Percentiles rank a stretch among this genome's conserved stretches.
phyloP scores from a whole-genome alignment of 2,329 filamentous ascomycete species.

The Amylocarpus encephaloides region DNA sequence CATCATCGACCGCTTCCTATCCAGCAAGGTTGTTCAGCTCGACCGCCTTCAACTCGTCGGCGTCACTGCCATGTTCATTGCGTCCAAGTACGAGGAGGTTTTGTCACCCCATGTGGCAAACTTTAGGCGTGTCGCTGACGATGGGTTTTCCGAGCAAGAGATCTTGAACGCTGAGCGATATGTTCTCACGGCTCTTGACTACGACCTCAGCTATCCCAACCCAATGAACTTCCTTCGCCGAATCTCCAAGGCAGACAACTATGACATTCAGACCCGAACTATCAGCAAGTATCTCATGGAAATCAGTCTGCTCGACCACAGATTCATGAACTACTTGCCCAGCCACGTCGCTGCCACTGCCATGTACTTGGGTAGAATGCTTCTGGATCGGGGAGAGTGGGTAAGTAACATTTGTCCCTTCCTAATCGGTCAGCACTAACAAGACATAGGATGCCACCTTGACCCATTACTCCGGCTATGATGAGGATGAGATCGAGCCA shows the following conservation, averaged over 20 bases:
- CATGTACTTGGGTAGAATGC: conserved; percentile 90
- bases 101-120: conserved; percentile 94
- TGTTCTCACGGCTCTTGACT: conserved; percentile 83
- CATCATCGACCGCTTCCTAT: conserved; percentile 96
- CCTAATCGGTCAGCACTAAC: conserved; percentile 23
- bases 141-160: conserved; percentile 91
- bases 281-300: conserved; percentile 97
- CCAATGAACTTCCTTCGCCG: conserved; percentile 99
- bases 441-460: conserved; percentile 67
- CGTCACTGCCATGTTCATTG: conserved; percentile 98
- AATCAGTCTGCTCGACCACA: conserved; percentile 90
- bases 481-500: conserved; percentile 85
- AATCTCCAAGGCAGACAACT: conserved; percentile 98
- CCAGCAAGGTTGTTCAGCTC: conserved; percentile 88
- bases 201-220: conserved; percentile 97
- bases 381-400: conserved; percentile 88
- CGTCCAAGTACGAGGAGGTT: conserved; percentile 98
- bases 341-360: conserved; percentile 86
- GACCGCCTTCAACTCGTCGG: conserved; percentile 95
- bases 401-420: conserved; percentile 45
- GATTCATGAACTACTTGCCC: conserved; percentile 83
- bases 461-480: conserved; percentile 86
- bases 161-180: conserved; percentile 97
- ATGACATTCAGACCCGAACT: conserved; percentile 95
- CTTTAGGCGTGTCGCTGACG: conserved; percentile 94